These are phyloP conservation scores for Thraustochytrium sp. DNA, from an alignment of 352 stramenopile species.

Conservation along the genomic window DNA sequence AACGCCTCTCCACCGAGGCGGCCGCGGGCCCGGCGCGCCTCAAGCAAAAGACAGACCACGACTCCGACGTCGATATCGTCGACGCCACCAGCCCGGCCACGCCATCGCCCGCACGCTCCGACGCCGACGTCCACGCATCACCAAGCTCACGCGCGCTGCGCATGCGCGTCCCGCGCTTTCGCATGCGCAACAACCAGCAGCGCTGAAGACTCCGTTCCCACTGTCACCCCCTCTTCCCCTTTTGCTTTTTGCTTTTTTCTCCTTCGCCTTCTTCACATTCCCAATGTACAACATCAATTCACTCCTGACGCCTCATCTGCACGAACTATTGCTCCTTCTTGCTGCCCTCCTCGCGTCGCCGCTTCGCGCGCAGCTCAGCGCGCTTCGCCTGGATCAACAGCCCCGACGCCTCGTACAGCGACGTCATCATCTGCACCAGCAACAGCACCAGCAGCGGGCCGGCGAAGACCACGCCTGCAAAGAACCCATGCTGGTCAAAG, in stretches of 20 bases:
- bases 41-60: constrained; percentile 12
- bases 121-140: no score
- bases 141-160: neutral
- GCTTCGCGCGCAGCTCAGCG: constrained; percentile 56
- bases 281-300: no score
- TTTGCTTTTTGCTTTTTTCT: neutral
- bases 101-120: no score
- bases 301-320: no score
- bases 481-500: constrained; percentile 63
- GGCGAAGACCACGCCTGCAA: constrained; percentile 60
- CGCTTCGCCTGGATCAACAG: constrained; percentile 60
- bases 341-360: constrained; percentile 46
- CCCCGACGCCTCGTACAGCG: constrained; percentile 56
- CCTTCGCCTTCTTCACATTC: neutral
- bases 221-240: neutral
- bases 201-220: no score
- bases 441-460: constrained; percentile 58
- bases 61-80: neutral
- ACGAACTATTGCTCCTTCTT: constrained; percentile 5
- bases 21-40: neutral
- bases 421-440: constrained; percentile 59
- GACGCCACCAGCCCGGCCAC: neutral
- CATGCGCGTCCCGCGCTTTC: constrained; percentile 3
- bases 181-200: neutral
- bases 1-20: neutral